Percentiles rank a stretch among this genome's conserved stretches.
These are phyloP conservation scores for Yamadazyma conglobata DNA, from an alignment of 1,139 yeast genomes.

Conservation along the genomic window DNA sequence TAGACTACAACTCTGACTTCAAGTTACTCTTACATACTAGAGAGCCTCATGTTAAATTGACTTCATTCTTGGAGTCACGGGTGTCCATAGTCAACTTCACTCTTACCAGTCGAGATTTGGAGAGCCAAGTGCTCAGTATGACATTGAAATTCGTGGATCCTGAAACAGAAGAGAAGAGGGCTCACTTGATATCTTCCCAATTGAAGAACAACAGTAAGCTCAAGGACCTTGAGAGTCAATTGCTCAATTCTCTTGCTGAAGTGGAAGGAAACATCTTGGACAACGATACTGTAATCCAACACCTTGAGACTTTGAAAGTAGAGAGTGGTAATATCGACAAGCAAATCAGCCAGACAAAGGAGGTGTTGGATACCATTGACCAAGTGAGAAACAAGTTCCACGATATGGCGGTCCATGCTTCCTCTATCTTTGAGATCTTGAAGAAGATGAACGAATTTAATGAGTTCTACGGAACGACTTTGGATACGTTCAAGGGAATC, in stretches of 20 bases:
- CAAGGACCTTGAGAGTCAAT: conserved; percentile 54
- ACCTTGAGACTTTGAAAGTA: conserved; percentile 61
- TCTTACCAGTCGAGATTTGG: conserved; percentile 63
- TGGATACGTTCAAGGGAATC: conserved; percentile 42
- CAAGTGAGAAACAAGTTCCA: conserved; percentile 43
- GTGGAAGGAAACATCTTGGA: conserved; percentile 67
- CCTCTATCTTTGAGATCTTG: conserved; percentile 48
- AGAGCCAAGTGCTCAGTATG: conserved; percentile 58
- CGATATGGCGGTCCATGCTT: conserved; percentile 54
- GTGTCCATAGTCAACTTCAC: conserved; percentile 68
- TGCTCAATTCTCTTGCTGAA: conserved; percentile 56
- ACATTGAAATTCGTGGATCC: conserved; percentile 60
- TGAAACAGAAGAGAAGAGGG: conserved; percentile 59
- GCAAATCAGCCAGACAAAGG: conserved; percentile 53
- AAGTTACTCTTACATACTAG: conserved; percentile 57
- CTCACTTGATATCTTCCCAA: conserved; percentile 50
- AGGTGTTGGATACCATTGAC: conserved; percentile 53
- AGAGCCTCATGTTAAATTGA: conserved; percentile 47
- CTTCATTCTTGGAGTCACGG: conserved; percentile 60
- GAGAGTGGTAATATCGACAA: conserved; percentile 56
- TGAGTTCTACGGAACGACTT: conserved; percentile 57
- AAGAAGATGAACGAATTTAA: conserved; percentile 39
- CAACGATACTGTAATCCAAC: conserved; percentile 54
- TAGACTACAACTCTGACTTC: conserved; percentile 69
- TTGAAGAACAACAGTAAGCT: conserved; percentile 58